Base-by-base conservation (phyloP, 805 yeast genomes). In the Lachancea quebecensis region DNA sequence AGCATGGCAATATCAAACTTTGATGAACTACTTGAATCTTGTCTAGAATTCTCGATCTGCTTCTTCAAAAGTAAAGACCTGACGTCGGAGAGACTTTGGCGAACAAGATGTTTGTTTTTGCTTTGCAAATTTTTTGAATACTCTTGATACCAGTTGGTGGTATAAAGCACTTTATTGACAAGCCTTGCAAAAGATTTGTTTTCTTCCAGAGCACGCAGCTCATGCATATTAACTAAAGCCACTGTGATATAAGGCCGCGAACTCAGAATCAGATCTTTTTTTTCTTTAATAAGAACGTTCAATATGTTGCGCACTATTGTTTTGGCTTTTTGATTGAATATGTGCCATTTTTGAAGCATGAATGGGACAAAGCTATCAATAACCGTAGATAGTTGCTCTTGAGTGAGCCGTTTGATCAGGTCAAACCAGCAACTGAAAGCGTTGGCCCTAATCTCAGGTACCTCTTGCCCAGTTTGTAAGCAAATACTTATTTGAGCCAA, bases 401-500 rank as follows among this genome's bases (percentile, higher is more conserved):
- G 72, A 11, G 71, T 76, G 14, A 91, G 62, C n/a, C 69, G 70
- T 14, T 71, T 67, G 2, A 86, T 75, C 42, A 91, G 67, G 1
- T 72, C 69, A 42, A 72, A 70, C 83, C 96, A 82, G 45, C 93
- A 83, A 39, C 72, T 68, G 35, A 93, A 66, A 0, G 91, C 78
- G 34, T 75, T 74, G 12, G 67, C 67, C 48, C 82, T 82, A 11
- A 89, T 71, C 18, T 78, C 79, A 0, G 73, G 66, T 15, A 74
- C 75, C 34, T 82, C 89, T 17, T 90, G 64, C 0, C 91, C 82
- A 1, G 89, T 80, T 58, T 88, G 96, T 10, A 91, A 66, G 54
- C 95, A 85, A 1, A 95, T 84, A 48, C 87, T 82, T 4, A 91
- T 77, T 59, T 90, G 98, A 0, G 96, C 95, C 31, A 85, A 64